phyloP scores from a whole-genome alignment of 2,329 filamentous ascomycete genomes.

The Pseudopyricularia javanii region DNA sequence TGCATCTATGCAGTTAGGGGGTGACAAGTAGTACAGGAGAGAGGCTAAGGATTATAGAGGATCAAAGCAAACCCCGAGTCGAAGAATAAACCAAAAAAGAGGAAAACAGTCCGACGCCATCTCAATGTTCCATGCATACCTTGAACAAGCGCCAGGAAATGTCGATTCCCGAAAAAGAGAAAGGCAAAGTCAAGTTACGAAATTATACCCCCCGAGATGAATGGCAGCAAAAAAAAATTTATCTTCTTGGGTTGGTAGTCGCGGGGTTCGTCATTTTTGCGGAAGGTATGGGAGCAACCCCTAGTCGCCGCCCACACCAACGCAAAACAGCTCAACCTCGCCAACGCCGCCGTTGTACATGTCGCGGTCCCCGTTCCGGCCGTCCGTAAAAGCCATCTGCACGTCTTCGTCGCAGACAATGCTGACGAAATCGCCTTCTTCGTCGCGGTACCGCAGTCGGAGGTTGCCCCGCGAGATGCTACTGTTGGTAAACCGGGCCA shows the following conservation, averaged over 20 bases:
- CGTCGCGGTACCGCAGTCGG: constrained; percentile 80
- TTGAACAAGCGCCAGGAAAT: background rate
- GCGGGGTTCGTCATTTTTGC: background rate
- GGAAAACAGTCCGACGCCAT: background rate
- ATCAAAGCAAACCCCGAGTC: background rate
- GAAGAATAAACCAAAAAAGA: background rate
- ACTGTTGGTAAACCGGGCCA: constrained; percentile 73
- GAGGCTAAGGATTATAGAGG: background rate
- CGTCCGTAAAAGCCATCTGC: constrained; percentile 88
- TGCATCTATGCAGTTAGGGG: background rate
- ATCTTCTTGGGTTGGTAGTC: background rate
- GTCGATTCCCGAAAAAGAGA: background rate
- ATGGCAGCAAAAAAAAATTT: background rate
- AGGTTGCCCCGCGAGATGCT: constrained; percentile 74
- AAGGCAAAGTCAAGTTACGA: background rate
- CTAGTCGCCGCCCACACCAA: constrained; percentile 25
- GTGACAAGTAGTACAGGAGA: background rate
- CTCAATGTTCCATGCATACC: background rate
- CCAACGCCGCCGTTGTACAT: constrained; percentile 59
- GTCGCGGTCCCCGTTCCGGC: constrained; percentile 58
- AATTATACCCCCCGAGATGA: background rate
- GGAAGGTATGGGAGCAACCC: background rate
- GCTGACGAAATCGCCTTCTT: constrained; percentile 84
- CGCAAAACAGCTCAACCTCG: constrained; percentile 81
- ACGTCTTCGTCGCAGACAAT: constrained; percentile 96